Evolutionary conservation across 2,329 filamentous ascomycete genomes (phyloP), one percentile per base, ranked within the genome.

Genomic region (Colletotrichum sp.): DNA sequence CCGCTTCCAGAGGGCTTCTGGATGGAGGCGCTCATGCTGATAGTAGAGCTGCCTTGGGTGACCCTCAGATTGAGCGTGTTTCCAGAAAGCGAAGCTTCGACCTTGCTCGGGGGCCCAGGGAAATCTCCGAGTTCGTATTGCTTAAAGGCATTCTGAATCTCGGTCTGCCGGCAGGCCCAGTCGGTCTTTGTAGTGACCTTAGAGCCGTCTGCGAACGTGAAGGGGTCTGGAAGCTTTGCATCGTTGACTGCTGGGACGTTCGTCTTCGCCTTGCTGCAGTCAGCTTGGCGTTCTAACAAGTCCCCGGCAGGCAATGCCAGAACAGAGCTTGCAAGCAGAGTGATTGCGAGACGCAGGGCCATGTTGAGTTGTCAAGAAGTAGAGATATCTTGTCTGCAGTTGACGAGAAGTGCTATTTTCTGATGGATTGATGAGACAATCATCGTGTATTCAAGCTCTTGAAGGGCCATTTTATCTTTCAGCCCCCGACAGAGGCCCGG

Each of bases 71-170:
- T 86, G 74, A 90, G 80, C 34, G 82, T 84, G 76, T 72, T 85
- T 28, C 86, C 86, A 34, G 83, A 86, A 43, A 88, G 79, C 5
- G 87, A 83, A 24, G 85, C 88, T 74, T 87, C 86, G 72, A 90
- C 84, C 9, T 82, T 85, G 79, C 87, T 85, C 5, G 88, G 88
- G 5, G 86, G 84, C 18, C 82, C 82, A 6, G 88, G 88, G 80
- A 87, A 87, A 74, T 83, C 84, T 68, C 88, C 89, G 21, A 90
- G 84, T 82, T 90, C 88, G 80, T 88, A 90, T 79, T 87, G 86
- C 80, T 89, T 86, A 78, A 90, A 80, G 63, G 86, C 82, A 77
- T 86, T 85, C 79, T 80, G 85, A 80, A 90, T 89, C 81, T 90
- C 88, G 59, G 84, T 80, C 77, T 84, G 83, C 65, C 89, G 88